These are phyloP conservation scores for Boletus rubroflammeus DNA, from an alignment of 768 basidiomycete genomes.

Conservation along the genomic window DNA sequence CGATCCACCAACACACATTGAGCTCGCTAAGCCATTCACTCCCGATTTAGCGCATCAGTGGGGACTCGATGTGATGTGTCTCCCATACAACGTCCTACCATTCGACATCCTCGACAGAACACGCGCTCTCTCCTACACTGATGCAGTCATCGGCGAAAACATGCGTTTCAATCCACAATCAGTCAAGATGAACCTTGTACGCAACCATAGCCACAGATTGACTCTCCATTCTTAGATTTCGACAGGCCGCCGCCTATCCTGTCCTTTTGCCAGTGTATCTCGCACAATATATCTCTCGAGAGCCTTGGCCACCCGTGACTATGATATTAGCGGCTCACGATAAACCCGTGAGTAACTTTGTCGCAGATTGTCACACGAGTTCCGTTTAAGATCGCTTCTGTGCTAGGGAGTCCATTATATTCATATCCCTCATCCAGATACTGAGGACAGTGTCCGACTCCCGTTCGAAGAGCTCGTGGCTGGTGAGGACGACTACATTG, in stretches of 20 bases:
- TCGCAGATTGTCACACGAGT: background rate
- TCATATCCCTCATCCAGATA: slow-evolving; percentile 24
- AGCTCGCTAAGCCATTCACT: slow-evolving; percentile 45
- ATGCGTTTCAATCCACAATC: slow-evolving; percentile 43
- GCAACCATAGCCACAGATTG: slow-evolving; percentile 14
- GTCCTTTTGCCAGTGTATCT: slow-evolving; percentile 64
- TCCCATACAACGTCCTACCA: slow-evolving; percentile 56
- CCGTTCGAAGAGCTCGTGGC: slow-evolving; percentile 24
- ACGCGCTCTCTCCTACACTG: slow-evolving; percentile 32
- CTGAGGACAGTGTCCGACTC: slow-evolving; percentile 13
- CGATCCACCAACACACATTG: slow-evolving; percentile 20
- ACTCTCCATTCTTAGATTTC: slow-evolving; percentile 3
- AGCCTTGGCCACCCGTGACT: slow-evolving; percentile 29
- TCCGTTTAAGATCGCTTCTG: background rate
- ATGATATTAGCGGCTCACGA: slow-evolving; percentile 27
- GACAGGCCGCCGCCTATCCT: slow-evolving; percentile 57
- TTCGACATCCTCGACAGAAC: slow-evolving; percentile 43
- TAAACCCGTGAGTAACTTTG: slow-evolving; percentile 20
- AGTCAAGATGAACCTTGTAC: slow-evolving; percentile 44
- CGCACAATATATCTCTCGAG: slow-evolving; percentile 41
- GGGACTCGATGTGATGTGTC: slow-evolving; percentile 47
- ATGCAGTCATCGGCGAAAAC: slow-evolving; percentile 37
- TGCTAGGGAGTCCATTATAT: slow-evolving; percentile 27
- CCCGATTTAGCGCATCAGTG: slow-evolving; percentile 45
- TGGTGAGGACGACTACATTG: slow-evolving; percentile 23